These are phyloP conservation scores for Galeopsis tetrahit DNA, from an alignment of 257 asterid species.

Conservation along the genomic window DNA sequence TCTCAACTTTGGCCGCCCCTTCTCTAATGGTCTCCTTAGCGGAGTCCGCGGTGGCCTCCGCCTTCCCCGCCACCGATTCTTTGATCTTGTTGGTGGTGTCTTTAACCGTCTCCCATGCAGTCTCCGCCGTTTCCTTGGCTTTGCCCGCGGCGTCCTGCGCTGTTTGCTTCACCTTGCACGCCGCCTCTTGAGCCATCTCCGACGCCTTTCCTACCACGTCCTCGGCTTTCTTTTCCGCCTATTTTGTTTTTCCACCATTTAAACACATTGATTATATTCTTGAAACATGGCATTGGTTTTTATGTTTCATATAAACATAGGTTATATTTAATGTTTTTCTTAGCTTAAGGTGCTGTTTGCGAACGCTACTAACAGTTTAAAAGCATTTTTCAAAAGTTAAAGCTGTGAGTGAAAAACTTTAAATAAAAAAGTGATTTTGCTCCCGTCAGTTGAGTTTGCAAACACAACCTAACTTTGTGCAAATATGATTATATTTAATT, in stretches of 20 bases:
- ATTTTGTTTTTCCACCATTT: background rate
- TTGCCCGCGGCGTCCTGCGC: conserved; percentile 55
- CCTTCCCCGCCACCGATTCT: conserved; percentile 54
- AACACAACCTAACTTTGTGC: too few relatives aligned
- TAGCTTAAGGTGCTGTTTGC: too few relatives aligned
- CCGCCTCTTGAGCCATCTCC: conserved; percentile 57
- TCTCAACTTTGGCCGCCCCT: conserved; percentile 43
- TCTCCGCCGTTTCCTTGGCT: conserved; percentile 59
- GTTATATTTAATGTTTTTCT: too few relatives aligned
- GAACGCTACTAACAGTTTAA: too few relatives aligned
- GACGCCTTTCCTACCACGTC: conserved; percentile 53
- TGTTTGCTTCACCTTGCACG: conserved; percentile 62
- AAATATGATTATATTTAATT: too few relatives aligned
- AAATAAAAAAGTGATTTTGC: too few relatives aligned
- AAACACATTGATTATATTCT: background rate
- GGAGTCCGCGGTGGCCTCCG: conserved; percentile 52
- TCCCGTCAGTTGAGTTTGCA: too few relatives aligned
- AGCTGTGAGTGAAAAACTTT: too few relatives aligned
- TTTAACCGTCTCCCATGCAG: conserved; percentile 60
- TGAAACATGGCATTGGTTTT: too few relatives aligned
- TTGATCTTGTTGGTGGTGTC: conserved; percentile 62
- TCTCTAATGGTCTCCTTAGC: conserved; percentile 43
- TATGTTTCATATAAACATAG: too few relatives aligned
- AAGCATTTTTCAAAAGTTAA: too few relatives aligned
- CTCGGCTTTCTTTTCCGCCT: conserved; percentile 53